Conservation (phyloP, 2,329 filamentous ascomycete genomes). For the Phialophora chinensis region DNA sequence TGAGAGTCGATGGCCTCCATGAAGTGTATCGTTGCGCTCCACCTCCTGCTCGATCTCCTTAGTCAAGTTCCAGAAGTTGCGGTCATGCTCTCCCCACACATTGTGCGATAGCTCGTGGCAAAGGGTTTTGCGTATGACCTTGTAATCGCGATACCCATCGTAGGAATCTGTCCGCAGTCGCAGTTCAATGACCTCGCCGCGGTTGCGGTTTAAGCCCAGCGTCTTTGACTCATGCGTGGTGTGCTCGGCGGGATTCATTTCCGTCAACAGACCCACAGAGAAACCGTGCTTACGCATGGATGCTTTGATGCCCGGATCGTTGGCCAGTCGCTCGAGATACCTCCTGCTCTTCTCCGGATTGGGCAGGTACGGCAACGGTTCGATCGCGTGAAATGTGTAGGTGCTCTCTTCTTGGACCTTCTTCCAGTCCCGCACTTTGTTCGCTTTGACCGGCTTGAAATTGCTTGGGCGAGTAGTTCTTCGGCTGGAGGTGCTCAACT, state of each 20-base stretch:
- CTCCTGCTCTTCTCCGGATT: conserved; percentile 71
- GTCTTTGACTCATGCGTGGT: conserved; percentile 83
- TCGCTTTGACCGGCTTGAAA: conserved; percentile 30
- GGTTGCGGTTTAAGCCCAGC: conserved; percentile 84
- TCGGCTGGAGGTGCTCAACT: conserved; percentile 44
- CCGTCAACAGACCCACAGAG: conserved; percentile 82
- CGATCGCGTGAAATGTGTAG: conserved; percentile 82
- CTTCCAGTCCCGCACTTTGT: conserved; percentile 41
- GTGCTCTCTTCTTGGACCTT: conserved; percentile 61
- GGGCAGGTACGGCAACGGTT: conserved; percentile 78
- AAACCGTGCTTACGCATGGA: conserved; percentile 86
- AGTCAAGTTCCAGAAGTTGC: conserved; percentile 87
- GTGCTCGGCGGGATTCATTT: conserved; percentile 90
- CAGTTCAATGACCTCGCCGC: conserved; percentile 88
- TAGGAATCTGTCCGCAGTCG: conserved; percentile 90
- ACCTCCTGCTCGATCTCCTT: conserved; percentile 85
- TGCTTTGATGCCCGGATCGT: conserved; percentile 83
- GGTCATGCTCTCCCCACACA: conserved; percentile 81
- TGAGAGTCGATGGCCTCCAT: conserved; percentile 69
- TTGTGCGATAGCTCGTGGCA: conserved; percentile 97
- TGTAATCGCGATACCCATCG: conserved; percentile 92
- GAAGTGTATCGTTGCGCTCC: conserved; percentile 76
- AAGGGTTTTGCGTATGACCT: conserved; percentile 85
- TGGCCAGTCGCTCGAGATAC: conserved; percentile 76
- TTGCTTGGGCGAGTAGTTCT: conserved; percentile 44